Percentiles rank a stretch among this genome's conserved stretches.
Conservation (phyloP, 805 yeast genomes). For the Ogataea thermomethanolica region DNA sequence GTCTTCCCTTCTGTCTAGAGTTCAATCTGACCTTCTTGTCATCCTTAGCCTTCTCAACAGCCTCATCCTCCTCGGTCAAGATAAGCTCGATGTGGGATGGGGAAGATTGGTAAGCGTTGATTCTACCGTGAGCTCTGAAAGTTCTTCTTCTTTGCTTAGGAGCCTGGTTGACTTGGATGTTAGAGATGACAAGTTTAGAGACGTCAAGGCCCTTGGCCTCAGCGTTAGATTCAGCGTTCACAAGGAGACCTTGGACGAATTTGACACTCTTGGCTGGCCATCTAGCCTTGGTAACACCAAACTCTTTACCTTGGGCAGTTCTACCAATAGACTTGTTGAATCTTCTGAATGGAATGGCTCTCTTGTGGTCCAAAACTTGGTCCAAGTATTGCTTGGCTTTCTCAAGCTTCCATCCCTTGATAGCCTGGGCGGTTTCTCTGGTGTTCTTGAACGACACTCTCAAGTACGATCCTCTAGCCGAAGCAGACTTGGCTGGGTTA, state of each 20-base stretch:
- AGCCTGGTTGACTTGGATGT: constrained; percentile 99
- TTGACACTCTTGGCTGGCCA: constrained; percentile 99
- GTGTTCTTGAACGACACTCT: constrained; percentile 99
- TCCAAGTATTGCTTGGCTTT: constrained; percentile 94
- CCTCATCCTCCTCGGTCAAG: constrained; percentile 92
- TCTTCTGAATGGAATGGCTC: constrained; percentile 99
- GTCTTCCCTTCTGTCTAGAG: constrained; percentile 90
- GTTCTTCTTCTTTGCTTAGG: constrained; percentile 99
- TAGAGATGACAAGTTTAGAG: constrained; percentile 89
- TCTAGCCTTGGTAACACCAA: constrained; percentile 99
- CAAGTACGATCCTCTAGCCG: constrained; percentile 99
- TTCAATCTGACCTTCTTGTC: constrained; percentile 61
- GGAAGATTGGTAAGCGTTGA: constrained; percentile 97
- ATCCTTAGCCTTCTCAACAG: constrained; percentile 79
- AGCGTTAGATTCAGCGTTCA: constrained; percentile 98
- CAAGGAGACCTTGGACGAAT: constrained; percentile 89
- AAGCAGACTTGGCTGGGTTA: constrained; percentile 99
- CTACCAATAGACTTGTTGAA: constrained; percentile 95
- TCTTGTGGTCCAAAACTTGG: constrained; percentile 95
- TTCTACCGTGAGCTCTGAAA: constrained; percentile 99
- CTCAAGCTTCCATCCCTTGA: constrained; percentile 96
- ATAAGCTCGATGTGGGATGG: constrained; percentile 99
- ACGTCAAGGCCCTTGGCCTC: constrained; percentile 98
- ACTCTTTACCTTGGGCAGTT: constrained; percentile 99
- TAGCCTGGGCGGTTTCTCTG: constrained; percentile 98